A percentile compares a stretch with the other conserved stretches of the same genome.
phyloP scores from a whole-genome alignment of 805 yeast species.

The Candida vaughaniae region DNA sequence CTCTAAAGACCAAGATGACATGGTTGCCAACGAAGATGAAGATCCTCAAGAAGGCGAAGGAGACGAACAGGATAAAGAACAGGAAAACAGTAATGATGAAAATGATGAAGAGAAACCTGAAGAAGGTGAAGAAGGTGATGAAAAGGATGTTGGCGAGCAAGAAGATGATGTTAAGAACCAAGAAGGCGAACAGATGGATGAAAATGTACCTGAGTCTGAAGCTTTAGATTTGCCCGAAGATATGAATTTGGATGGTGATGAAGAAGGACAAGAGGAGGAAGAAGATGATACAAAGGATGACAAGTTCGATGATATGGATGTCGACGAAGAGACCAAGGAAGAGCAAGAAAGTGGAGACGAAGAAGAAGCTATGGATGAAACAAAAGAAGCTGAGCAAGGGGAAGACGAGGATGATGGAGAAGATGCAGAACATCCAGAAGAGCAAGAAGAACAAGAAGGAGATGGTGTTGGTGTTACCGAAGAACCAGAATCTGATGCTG shows the following conservation, averaged over 20 bases:
- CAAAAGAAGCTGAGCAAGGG: conserved; percentile 16
- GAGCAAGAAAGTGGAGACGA: conserved; percentile 19
- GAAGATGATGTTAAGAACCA: conserved; percentile 74
- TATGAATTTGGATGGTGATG: conserved; percentile 81
- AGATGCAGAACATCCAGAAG: conserved; percentile 36
- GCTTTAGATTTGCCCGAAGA: conserved; percentile 91
- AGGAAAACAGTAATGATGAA: conserved; percentile 38
- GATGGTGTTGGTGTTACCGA: conserved; percentile 22
- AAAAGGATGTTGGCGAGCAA: conserved; percentile 78
- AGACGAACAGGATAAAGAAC: conserved; percentile 33
- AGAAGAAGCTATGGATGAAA: conserved; percentile 26
- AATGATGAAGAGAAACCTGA: conserved; percentile 48
- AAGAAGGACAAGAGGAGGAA: conserved; percentile 47
- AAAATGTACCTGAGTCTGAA: conserved; percentile 78
- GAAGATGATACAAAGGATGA: conserved; percentile 33
- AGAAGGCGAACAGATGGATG: conserved; percentile 67
- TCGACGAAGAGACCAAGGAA: conserved; percentile 26
- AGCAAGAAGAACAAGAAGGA: conserved; percentile 37
- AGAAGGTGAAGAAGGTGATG: conserved; percentile 54
- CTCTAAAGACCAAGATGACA: conserved; percentile 45
- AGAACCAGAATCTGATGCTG: conserved; percentile 20
- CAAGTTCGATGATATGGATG: conserved; percentile 23
- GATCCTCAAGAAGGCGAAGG: conserved; percentile 33
- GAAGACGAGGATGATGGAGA: conserved; percentile 27
- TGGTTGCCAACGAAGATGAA: conserved; percentile 48